These are phyloP conservation scores for Lasiodiplodia hormozganensis DNA, from an alignment of 2,329 filamentous ascomycete genomes.

Conservation along the genomic window DNA sequence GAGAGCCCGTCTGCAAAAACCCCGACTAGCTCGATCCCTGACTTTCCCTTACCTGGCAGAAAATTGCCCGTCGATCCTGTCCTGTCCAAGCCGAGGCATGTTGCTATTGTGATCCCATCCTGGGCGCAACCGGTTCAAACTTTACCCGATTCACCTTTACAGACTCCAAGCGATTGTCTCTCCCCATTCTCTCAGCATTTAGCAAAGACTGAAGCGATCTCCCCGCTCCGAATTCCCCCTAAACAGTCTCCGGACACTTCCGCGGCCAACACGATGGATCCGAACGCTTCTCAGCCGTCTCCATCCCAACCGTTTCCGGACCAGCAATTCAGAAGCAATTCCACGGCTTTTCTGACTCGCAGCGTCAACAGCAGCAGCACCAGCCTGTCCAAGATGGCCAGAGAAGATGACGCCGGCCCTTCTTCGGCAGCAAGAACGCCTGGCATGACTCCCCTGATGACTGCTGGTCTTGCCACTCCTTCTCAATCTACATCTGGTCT, in stretches of 20 bases:
- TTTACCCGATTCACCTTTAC: conserved; percentile 45
- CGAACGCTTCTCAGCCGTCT: conserved; percentile 52
- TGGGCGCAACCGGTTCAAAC: conserved; percentile 52
- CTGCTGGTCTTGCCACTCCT: conserved; percentile 46
- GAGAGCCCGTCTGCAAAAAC: conserved; percentile 43
- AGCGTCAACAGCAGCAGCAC: conserved; percentile 56
- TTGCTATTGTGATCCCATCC: conserved; percentile 56
- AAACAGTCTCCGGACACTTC: conserved; percentile 51
- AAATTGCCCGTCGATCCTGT: conserved; percentile 42
- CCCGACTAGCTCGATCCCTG: conserved; percentile 40
- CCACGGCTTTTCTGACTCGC: conserved; percentile 43
- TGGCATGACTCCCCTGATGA: conserved; percentile 35
- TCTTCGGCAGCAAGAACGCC: conserved; percentile 37
- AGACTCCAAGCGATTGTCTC: conserved; percentile 36
- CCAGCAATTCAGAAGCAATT: conserved; percentile 41
- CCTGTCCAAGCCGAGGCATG: conserved; percentile 51
- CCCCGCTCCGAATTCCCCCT: conserved; percentile 49
- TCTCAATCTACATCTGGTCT: conserved; percentile 63
- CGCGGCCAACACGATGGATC: conserved; percentile 56
- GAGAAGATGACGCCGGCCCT: conserved; percentile 58
- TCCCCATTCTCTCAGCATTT: conserved; percentile 33
- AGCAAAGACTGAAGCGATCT: conserved; percentile 35
- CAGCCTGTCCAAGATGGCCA: conserved; percentile 48
- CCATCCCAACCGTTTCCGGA: conserved; percentile 50
- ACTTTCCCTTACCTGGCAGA: conserved; percentile 38